A percentile compares a stretch with the other conserved stretches of the same genome.
phyloP scores from a whole-genome alignment of 495 filamentous ascomycete species.

The Aspergillus wentii region DNA sequence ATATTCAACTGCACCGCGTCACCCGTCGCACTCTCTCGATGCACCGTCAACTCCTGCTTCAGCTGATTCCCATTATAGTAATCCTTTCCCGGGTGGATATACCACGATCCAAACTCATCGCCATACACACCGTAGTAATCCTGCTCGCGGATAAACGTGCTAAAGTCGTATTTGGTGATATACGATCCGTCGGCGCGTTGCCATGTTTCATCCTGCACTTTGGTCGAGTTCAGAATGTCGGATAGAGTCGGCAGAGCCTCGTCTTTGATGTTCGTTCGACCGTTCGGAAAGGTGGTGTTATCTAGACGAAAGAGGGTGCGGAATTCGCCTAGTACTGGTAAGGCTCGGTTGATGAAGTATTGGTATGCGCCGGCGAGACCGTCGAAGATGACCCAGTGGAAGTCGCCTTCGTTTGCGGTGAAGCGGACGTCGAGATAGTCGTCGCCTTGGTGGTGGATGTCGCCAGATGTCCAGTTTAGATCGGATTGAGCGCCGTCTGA shows the following conservation, averaged over 20 bases:
- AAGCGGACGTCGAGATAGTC: conserved; percentile 32
- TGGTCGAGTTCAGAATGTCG: conserved; percentile 23
- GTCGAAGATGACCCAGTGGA: conserved; percentile 36
- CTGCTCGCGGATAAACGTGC: conserved; percentile 21
- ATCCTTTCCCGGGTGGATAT: conserved; percentile 38
- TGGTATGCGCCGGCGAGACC: conserved; percentile 35
- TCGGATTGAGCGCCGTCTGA: conserved; percentile 24
- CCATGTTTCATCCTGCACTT: conserved; percentile 41
- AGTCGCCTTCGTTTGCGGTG: conserved; percentile 27
- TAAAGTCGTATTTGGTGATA: conserved; percentile 40
- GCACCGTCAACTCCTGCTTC: conserved; percentile 37
- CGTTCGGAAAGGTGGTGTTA: conserved; percentile 27
- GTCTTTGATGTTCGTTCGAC: conserved; percentile 29
- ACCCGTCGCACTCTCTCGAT: conserved; percentile 31
- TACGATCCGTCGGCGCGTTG: conserved; percentile 29
- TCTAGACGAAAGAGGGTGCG: conserved; percentile 34
- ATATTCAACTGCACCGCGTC: conserved; percentile 39
- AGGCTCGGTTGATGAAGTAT: conserved; percentile 35
- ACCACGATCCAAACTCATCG: conserved; percentile 34
- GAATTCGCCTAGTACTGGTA: conserved; percentile 37
- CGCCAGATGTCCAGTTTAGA: conserved; percentile 29
- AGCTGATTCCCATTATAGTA: conserved; percentile 38
- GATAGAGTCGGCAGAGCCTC: conserved; percentile 25
- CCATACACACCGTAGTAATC: conserved; percentile 32
- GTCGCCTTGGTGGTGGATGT: conserved; percentile 18